These are phyloP conservation scores for Nelumbo lutea DNA, from an alignment of 164 flowering plant species.

Conservation along the genomic window DNA sequence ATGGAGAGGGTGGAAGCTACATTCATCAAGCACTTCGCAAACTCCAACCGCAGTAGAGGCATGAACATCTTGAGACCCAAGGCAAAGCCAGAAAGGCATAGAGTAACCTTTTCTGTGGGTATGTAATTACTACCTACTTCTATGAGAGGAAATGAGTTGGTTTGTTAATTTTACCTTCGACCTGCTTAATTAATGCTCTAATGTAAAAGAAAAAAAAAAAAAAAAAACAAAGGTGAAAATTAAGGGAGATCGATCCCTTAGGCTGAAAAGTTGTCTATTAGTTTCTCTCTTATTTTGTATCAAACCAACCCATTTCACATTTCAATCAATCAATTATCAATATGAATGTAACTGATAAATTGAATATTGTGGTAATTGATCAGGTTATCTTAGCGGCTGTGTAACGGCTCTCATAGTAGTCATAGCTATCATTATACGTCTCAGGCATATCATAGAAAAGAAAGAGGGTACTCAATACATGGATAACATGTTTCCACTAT, in stretches of 20 bases:
- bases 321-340: neutral
- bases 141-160: too few species aligned
- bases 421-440: slow-evolving; percentile 27
- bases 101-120: slow-evolving; percentile 51
- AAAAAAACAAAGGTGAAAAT: too few species aligned
- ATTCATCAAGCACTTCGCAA: slow-evolving; percentile 40
- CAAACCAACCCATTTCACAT: neutral
- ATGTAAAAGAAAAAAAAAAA: too few species aligned
- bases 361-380: neutral
- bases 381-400: slow-evolving; percentile 59
- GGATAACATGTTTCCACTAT: slow-evolving; percentile 13
- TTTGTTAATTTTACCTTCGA: too few species aligned
- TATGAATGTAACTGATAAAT: too few species aligned
- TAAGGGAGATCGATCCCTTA: too few species aligned
- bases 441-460: slow-evolving; percentile 29
- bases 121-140: neutral
- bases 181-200: too few species aligned
- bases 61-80: slow-evolving; percentile 54
- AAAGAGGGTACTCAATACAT: slow-evolving; percentile 32
- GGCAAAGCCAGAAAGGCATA: slow-evolving; percentile 42
- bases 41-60: slow-evolving; percentile 41
- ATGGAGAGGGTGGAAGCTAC: too few species aligned
- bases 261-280: too few species aligned
- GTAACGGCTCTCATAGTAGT: slow-evolving; percentile 42
- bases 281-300: too few species aligned